Conservation (phyloP, 805 yeast species). For the Grigorovia yakushimaensis region DNA sequence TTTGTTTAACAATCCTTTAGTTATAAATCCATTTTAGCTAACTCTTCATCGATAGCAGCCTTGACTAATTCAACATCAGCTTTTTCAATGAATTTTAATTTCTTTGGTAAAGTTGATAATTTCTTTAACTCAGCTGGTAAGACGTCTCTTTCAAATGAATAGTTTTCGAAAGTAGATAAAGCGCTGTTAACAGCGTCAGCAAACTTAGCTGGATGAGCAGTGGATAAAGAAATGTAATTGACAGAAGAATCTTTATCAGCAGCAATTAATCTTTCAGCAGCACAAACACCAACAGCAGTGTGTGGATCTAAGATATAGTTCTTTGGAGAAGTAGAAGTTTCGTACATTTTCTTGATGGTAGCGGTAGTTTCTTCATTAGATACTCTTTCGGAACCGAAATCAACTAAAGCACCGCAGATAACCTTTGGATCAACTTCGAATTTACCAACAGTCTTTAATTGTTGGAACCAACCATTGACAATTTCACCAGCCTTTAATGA, state of each 20-base stretch:
- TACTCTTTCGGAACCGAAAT: slow-evolving; percentile 73
- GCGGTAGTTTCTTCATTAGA: slow-evolving; percentile 66
- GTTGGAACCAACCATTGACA: slow-evolving; percentile 66
- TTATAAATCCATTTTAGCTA: slow-evolving; percentile 39
- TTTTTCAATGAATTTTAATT: slow-evolving; percentile 58
- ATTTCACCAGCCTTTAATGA: slow-evolving; percentile 69
- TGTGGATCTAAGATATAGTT: slow-evolving; percentile 92
- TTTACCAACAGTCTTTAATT: slow-evolving; percentile 66
- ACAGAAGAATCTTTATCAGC: slow-evolving; percentile 35
- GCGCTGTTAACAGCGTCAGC: slow-evolving; percentile 91
- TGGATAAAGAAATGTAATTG: slow-evolving; percentile 68
- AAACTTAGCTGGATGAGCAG: slow-evolving; percentile 99
- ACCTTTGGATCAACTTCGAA: slow-evolving; percentile 61
- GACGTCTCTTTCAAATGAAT: slow-evolving; percentile 80
- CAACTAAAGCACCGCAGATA: slow-evolving; percentile 52
- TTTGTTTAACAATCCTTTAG: neutral
- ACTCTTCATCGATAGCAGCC: slow-evolving; percentile 61
- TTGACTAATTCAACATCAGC: slow-evolving; percentile 71
- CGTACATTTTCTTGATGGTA: slow-evolving; percentile 66
- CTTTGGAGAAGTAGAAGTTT: slow-evolving; percentile 39
- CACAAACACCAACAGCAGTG: slow-evolving; percentile 86
- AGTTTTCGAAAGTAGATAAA: slow-evolving; percentile 51
- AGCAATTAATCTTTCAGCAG: slow-evolving; percentile 54
- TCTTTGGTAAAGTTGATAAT: slow-evolving; percentile 61
- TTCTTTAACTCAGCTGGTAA: slow-evolving; percentile 79